These are phyloP conservation scores for Microsporum audouinii DNA, from an alignment of 2,329 filamentous ascomycete species.

Conservation along the genomic window DNA sequence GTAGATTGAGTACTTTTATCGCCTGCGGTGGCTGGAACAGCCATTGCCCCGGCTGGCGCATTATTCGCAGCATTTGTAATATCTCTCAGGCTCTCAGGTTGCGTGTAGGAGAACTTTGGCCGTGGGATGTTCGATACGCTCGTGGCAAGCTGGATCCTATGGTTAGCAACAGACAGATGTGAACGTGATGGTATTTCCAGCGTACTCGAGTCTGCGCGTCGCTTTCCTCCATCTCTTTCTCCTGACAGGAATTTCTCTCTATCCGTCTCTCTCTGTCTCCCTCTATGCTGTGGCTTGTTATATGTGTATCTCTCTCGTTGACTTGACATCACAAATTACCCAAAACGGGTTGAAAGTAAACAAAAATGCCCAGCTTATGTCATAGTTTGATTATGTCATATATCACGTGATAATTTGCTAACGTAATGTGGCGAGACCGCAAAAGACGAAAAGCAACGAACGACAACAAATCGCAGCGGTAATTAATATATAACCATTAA, in stretches of 20 bases:
- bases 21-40: not conserved
- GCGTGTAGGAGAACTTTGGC: conserved; percentile 10
- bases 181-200: not conserved
- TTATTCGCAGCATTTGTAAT: conserved; percentile 45
- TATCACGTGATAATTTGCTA: not conserved
- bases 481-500: not conserved
- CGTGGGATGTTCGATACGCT: conserved; percentile 5
- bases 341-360: not conserved
- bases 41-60: conserved; percentile 21
- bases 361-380: not conserved
- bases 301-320: not conserved
- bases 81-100: conserved; percentile 34
- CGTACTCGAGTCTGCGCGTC: not conserved
- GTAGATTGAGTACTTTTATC: not conserved
- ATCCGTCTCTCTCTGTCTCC: not conserved
- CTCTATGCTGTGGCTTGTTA: not conserved
- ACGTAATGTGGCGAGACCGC: not conserved
- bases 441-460: not conserved
- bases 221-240: not conserved
- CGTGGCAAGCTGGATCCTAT: not conserved
- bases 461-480: not conserved
- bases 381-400: not conserved
- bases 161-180: not conserved
- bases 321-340: not conserved
- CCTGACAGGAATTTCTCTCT: not conserved